Base-by-base conservation (phyloP, 306 rosid species). In the Lathyrus sativus region DNA sequence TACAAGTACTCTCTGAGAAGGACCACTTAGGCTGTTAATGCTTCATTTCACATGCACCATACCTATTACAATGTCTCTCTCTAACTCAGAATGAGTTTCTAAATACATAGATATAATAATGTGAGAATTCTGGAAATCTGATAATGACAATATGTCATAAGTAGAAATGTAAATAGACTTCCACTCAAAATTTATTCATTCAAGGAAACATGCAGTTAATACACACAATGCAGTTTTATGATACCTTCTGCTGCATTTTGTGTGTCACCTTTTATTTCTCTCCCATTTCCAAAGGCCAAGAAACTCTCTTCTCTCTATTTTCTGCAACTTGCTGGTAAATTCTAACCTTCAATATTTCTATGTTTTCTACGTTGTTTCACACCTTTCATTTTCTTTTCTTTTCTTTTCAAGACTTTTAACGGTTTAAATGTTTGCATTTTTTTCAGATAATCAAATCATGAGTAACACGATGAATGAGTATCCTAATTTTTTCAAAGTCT, bases 401-500 rank as follows among this genome's bases (percentile, higher is more conserved):
- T 7, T 35, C 3, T 31, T 63, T 39, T 63, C 55, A 53, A 39
- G 49, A 5, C 8, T 22, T 68, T 5, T 41, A 7, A 41, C 31
- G 18, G 53, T 29, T 76, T 57, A 9, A 13, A 13, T 50, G 26
- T 50, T 62, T 42, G 3, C 8, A 48, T 18, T 72, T 33, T 15
- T 26, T 26, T 45, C 62, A 43, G 31, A 71, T 65, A 45, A 35
- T 29, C 29, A 26, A 14, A 50, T 22, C n/a, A n/a, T 70, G 77
- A 31, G 54, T 35, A 54, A 26, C 11, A 9, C 15, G 5, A 17
- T 14, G 5, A 19, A 79, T 14, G 63, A 39, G 42, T 57, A 31
- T 48, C 71, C 76, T n/a, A 55, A 68, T 13, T 80, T 76, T 54
- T 76, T 76, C 75, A 80, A 72, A 76, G 75, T 61, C 43, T 80